Percentiles rank a stretch among this genome's conserved stretches.
Conservation (phyloP, 306 rosid genomes). For the Betula pendula region DNA sequence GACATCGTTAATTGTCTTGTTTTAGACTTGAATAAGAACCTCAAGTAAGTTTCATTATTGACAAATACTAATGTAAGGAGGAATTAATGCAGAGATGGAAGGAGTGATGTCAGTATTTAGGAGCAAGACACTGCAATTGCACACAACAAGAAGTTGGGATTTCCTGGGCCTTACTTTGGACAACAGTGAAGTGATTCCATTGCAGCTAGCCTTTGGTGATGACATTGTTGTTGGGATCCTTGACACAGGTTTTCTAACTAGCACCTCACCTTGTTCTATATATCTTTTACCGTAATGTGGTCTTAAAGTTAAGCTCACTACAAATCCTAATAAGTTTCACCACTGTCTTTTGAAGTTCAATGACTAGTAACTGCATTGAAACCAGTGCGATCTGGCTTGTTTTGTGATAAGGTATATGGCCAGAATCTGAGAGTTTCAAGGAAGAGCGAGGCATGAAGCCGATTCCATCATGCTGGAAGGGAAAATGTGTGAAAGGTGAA, state of each 20-base stretch:
- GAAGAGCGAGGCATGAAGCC: constrained; percentile 36
- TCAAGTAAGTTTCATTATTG: background rate
- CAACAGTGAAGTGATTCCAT: constrained; percentile 8
- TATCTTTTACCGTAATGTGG: background rate
- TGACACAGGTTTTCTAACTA: constrained; percentile 45
- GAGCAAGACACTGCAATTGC: constrained; percentile 42
- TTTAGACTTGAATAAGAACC: constrained; percentile 3
- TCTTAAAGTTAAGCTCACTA: background rate
- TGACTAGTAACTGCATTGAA: no score
- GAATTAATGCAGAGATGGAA: constrained; percentile 44
- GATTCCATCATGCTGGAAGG: constrained; percentile 52
- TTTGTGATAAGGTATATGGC: constrained; percentile 51
- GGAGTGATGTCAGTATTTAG: constrained; percentile 54
- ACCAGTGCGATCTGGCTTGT: no score
- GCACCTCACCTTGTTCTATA: background rate
- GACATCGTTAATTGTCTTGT: background rate
- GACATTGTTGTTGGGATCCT: constrained; percentile 48
- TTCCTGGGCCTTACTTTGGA: constrained; percentile 47
- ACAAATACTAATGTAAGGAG: background rate
- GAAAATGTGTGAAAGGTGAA: constrained; percentile 44
- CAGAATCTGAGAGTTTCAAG: constrained; percentile 51
- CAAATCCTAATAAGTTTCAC: background rate
- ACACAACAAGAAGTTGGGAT: constrained; percentile 70
- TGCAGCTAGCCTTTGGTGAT: constrained; percentile 39
- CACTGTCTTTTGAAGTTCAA: no score